Evolutionary conservation across 2,329 filamentous ascomycete species (phyloP), one percentile per base, ranked within the genome.

Genomic region (Xylaria multiplex): DNA sequence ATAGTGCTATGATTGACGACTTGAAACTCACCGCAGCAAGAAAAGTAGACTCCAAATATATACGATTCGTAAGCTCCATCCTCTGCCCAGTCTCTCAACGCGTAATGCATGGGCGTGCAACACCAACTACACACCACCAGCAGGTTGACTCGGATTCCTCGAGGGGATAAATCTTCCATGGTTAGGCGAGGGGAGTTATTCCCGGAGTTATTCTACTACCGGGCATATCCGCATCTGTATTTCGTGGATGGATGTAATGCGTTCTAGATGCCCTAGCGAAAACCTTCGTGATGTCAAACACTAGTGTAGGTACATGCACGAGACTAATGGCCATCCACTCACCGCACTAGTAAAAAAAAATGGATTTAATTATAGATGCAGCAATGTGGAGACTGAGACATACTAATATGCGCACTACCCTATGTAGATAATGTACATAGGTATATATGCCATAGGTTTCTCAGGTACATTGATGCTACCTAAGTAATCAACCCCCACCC

Each of bases 61-160:
- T 16, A 19, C 46, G 40, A 64, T 52, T 64, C 55, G 54, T 64
- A 64, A 64, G 61, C 61, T 59, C 40, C 19, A 32, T 59, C 13
- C 55, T 50, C 55, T 30, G 55, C 30, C 30, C n/a, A 54, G 45
- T 16, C 56, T 19, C 22, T 59, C 46, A 30, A 40, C 46, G 14
- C 60, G 60, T 46, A 50, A 58, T 58, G 52, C 19, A 4, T n/a
- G 19, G 16, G 54, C 3, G 16, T n/a, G 9, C 27, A 45, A 32
- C 55, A 30, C 27, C 7, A 7, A 32, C 13, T 35, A 35, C n/a
- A 13, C 37, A 5, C 37, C n/a, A 16, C 11, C 11, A 54, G 13
- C 11, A 13, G 24, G 3, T n/a, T 35, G 13, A 14, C 37, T 11
- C 19, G 35, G 3, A 16, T 24, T 55, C 22, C 24, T 24, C 35